These are phyloP conservation scores for Falciphora oryzae DNA, from an alignment of 2,329 filamentous ascomycete species.

Conservation along the genomic window DNA sequence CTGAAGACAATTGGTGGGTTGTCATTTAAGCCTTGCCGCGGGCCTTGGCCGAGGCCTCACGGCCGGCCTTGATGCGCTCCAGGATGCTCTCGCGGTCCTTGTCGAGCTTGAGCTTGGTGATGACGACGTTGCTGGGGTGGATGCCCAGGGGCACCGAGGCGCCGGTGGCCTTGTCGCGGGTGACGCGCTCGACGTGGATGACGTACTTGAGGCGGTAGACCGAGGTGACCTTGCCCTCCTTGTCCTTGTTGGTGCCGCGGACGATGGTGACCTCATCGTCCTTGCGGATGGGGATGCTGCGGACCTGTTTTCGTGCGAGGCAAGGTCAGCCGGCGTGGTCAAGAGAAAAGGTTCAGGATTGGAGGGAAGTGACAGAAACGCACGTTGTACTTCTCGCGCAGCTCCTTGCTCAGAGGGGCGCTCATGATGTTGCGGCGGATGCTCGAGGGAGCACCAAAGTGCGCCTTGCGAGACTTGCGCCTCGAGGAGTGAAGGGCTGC, in stretches of 20 bases:
- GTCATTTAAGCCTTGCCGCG: constrained; percentile 51
- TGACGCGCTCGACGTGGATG: constrained; percentile 94
- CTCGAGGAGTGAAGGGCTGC: constrained; percentile 71
- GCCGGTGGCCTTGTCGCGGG: constrained; percentile 95
- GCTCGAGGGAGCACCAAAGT: constrained; percentile 94
- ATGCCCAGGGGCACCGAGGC: constrained; percentile 92
- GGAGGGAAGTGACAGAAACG: constrained; percentile 48
- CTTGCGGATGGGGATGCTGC: constrained; percentile 94
- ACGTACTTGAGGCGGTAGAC: constrained; percentile 99
- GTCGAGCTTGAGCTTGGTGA: constrained; percentile 98
- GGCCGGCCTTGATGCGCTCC: constrained; percentile 75
- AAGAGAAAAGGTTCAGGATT: too few species aligned
- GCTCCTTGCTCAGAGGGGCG: constrained; percentile 91
- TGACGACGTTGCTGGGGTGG: constrained; percentile 93
- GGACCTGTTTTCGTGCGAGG: constrained; percentile 70
- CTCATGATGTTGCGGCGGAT: constrained; percentile 95
- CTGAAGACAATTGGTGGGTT: constrained; percentile 22
- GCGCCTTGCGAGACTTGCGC: constrained; percentile 98
- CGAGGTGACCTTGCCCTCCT: constrained; percentile 95
- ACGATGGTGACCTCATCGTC: constrained; percentile 92
- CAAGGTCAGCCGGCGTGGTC: too few species aligned
- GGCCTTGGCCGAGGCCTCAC: constrained; percentile 68
- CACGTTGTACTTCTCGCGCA: constrained; percentile 99
- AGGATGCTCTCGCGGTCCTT: constrained; percentile 89
- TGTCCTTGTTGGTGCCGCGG: constrained; percentile 92